Percentiles rank a stretch among this genome's conserved stretches.
Conservation (phyloP, 139 green algal genomes). For the Micractinium conductrix region DNA sequence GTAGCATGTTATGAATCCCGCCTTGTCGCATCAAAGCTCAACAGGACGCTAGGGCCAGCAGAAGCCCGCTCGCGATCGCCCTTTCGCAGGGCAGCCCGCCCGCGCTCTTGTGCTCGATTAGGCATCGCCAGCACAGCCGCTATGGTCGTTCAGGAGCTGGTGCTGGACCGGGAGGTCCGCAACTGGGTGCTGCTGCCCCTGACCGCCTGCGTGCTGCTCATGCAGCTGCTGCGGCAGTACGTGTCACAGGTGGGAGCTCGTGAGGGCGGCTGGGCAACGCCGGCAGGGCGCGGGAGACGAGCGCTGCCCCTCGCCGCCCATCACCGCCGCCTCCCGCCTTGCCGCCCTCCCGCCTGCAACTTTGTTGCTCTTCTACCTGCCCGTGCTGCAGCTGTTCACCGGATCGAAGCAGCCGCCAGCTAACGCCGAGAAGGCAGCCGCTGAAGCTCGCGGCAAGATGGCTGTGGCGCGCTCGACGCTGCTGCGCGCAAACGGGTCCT, state of each 20-base stretch:
- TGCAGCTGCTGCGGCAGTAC: slow-evolving; percentile 92
- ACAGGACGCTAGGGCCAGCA: too few species aligned
- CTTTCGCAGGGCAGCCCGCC: too few species aligned
- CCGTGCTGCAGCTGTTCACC: slow-evolving; percentile 6
- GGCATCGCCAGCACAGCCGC: background rate
- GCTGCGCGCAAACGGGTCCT: slow-evolving; percentile 54
- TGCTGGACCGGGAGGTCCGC: slow-evolving; percentile 81
- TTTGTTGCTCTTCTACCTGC: background rate
- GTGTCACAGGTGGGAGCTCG: slow-evolving; percentile 46
- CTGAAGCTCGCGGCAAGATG: slow-evolving; percentile 72
- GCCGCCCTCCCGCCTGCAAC: background rate
- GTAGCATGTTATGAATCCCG: too few species aligned
- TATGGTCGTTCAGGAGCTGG: slow-evolving; percentile 56
- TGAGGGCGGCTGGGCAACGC: background rate
- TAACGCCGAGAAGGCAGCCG: slow-evolving; percentile 30
- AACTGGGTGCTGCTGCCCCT: slow-evolving; percentile 94
- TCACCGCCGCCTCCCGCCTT: background rate
- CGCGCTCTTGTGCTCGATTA: too few species aligned
- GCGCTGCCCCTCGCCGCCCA: background rate
- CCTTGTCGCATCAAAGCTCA: too few species aligned
- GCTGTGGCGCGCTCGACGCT: slow-evolving; percentile 60
- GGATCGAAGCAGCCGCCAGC: background rate
- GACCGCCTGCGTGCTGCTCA: slow-evolving; percentile 85
- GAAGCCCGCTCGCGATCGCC: too few species aligned
- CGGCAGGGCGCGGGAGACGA: background rate